These are phyloP conservation scores for Fusarium sp. DNA, from an alignment of 2,329 filamentous ascomycete species.

Conservation along the genomic window DNA sequence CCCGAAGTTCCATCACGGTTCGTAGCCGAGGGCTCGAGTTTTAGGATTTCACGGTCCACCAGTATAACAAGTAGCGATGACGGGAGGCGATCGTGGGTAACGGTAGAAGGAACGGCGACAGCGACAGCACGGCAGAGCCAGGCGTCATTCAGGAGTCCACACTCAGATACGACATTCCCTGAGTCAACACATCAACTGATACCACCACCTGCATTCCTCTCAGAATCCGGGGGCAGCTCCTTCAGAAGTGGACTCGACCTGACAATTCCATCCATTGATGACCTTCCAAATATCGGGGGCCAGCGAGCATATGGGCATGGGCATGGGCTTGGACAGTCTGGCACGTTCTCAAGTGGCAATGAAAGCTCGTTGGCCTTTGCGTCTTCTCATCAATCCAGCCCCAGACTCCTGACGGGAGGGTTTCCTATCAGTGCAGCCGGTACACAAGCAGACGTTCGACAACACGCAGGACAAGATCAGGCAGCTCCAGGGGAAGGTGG, in stretches of 20 bases:
- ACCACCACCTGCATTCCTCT: constrained; percentile 43
- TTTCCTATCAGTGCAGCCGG: constrained; percentile 17
- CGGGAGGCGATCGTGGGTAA: constrained; percentile 49
- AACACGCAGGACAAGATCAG: background rate
- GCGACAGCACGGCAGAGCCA: constrained; percentile 40
- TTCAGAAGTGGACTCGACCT: constrained; percentile 45
- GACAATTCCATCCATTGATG: constrained; percentile 43
- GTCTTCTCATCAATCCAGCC: constrained; percentile 41
- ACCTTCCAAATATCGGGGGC: constrained; percentile 38
- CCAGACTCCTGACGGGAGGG: constrained; percentile 30
- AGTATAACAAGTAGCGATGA: constrained; percentile 39
- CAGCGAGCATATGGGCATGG: constrained; percentile 14
- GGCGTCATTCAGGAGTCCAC: constrained; percentile 37
- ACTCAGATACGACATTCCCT: constrained; percentile 42
- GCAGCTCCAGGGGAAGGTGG: constrained; percentile 27
- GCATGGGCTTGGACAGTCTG: constrained; percentile 3
- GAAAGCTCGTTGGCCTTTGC: constrained; percentile 50
- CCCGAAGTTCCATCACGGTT: constrained; percentile 40
- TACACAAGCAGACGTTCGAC: background rate
- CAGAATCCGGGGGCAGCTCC: constrained; percentile 38
- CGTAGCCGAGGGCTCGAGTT: constrained; percentile 39
- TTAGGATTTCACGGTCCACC: constrained; percentile 28
- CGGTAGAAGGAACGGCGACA: constrained; percentile 44
- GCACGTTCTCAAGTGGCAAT: constrained; percentile 44
- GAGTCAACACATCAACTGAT: constrained; percentile 47